Evolutionary conservation across 768 basidiomycete genomes (phyloP), one percentile per base, ranked within the genome.

Genomic region (Mycena amicta): DNA sequence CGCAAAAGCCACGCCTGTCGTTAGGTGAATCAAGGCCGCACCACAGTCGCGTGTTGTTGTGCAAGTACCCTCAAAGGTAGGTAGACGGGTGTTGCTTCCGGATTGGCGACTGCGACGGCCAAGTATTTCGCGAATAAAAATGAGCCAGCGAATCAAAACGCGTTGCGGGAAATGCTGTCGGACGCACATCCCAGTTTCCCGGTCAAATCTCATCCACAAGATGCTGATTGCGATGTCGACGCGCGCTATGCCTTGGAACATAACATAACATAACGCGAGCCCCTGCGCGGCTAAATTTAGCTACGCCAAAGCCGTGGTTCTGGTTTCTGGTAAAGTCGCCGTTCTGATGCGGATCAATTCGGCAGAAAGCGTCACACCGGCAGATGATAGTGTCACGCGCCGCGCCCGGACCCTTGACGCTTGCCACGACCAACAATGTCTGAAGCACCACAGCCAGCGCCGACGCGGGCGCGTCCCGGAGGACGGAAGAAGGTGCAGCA

Each of bases 401-500:
- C 8, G 33, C 33, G 18, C 18, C 8, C 8, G 11, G 18, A 18
- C 33, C 33, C 33, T 8, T 37, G 11, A 37, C 33, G 18, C 33
- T 37, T 18, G 33, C 8, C 33, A 18, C 33, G 33, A 8, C 8
- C 33, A 18, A 45, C 43, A 45, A 60, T 72, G 28, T 60, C 73
- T 4, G 56, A 26, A 4, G 15, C 47, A 49, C 47, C 47, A 49
- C 80, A 3, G 73, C 82, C 2, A 78, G 15, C 47, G 27, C 25
- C 47, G 27, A 85, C 86, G 20, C 80, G 86, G 52, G 85, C 86
- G 8, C 83, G 86, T 26, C 80, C 80, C n/a, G 85, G 85, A 67
- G 79, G 83, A 23, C 80, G 86, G 53, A 85, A 81, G 68, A 87
- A 85, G 62, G 76, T 75, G 37, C 85, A 83, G 67, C 87, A 88